Base-by-base conservation (phyloP, 1,284 basidiomycete species). In the Somion occarium region DNA sequence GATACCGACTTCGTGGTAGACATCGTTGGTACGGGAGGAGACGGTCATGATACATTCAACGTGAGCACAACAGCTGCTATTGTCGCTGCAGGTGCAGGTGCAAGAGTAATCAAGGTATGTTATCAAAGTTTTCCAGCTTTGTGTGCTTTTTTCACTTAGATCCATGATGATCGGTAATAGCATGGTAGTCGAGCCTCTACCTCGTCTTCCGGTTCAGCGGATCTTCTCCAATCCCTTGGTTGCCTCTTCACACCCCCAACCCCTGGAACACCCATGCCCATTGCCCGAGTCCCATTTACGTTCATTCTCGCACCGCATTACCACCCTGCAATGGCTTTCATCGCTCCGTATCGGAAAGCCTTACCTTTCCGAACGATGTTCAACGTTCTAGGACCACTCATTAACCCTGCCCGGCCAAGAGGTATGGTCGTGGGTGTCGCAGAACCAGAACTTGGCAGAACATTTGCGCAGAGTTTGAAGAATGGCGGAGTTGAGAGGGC, bases 361-460 rank as follows among this genome's bases (percentile, higher is more conserved):
- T 83, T 99, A 48, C 93, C 94, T 52, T 98, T 98, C 75, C 90
- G 95, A 23, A 98, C 96, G 2, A 86, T 99, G 74, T 98, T 98
- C 81, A 99, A 99, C 72, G 75, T 97, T 53, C 79, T 98, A 38
- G 96, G 97, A 0, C 96, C 96, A 0, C 78, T 98, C 39, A 89
- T 98, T 70, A 98, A 98, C 70, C 97, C 96, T 0, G 89, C 92
- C 0, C 73, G 75, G 18, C 96, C 96, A 0, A 75, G 76, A 23
- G 83, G 91, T 20, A 89, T 98, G 85, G 82, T 99, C 12, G 78
- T 98, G 25, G 96, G 96, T 48, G 90, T 99, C 20, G 90, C 94
- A 12, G 87, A 88, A 55, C 81, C 76, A 48, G 85, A 87, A 57
- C 80, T 99, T n/a, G 96, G 95, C 0, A 67, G 75, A 5, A 85